Conservation (phyloP, 176 grass and related monocot genomes). For the Carex pumila region DNA sequence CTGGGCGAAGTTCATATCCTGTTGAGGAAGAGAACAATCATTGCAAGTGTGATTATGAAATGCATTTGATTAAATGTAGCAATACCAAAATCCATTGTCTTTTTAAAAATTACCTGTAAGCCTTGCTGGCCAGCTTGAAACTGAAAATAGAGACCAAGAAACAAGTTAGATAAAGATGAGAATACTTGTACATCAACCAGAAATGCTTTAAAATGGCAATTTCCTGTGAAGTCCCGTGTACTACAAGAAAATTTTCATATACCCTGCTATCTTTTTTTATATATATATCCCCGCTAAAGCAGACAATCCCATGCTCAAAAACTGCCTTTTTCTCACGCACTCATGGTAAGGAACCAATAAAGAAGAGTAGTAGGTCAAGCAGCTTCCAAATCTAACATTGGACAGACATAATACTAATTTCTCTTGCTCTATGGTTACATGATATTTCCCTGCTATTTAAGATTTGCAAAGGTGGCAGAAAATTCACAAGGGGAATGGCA, state of each 20-base stretch:
- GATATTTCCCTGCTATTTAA: background rate
- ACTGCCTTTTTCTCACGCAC: background rate
- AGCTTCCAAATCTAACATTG: background rate
- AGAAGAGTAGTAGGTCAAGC: background rate
- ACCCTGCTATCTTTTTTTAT: background rate
- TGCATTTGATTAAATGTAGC: background rate
- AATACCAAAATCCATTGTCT: background rate
- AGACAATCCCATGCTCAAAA: background rate
- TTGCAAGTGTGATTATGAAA: conserved; percentile 3
- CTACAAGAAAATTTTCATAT: background rate
- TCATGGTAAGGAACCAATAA: background rate
- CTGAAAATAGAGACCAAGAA: conserved; percentile 5
- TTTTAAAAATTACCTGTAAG: background rate
- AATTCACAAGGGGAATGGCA: background rate
- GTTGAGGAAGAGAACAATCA: conserved; percentile 7
- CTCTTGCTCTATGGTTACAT: background rate
- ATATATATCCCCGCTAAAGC: background rate
- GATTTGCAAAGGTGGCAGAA: background rate
- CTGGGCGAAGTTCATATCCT: conserved; percentile 75
- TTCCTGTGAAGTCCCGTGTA: background rate
- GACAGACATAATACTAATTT: background rate
- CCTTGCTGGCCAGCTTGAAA: conserved; percentile 15
- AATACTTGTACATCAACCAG: background rate
- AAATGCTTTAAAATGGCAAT: background rate
- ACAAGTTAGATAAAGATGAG: background rate